Conservation (phyloP, 768 basidiomycete species). For the Coprinellus aureogranulatus region DNA sequence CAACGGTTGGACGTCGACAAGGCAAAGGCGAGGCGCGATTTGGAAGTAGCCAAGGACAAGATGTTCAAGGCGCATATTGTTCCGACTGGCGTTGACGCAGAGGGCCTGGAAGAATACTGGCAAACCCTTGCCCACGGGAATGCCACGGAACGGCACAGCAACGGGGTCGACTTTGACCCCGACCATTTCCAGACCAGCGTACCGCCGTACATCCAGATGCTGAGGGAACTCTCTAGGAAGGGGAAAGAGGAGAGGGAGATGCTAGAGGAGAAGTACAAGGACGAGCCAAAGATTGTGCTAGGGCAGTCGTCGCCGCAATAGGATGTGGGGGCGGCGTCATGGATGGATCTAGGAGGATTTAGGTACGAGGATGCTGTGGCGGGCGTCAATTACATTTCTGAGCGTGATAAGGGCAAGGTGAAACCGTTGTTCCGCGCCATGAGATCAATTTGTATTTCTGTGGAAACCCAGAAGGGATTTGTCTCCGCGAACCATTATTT, state of each 20-base stretch:
- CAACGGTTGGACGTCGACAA: slow-evolving; percentile 32
- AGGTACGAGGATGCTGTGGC: no score
- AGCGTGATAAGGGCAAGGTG: not conserved
- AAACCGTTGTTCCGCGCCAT: not conserved
- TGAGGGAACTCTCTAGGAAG: slow-evolving; percentile 46
- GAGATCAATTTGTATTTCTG: slow-evolving; percentile 4
- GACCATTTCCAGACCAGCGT: slow-evolving; percentile 34
- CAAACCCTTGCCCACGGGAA: slow-evolving; percentile 40
- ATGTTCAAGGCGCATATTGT: slow-evolving; percentile 46
- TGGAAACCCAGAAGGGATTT: not conserved
- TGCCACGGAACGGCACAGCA: slow-evolving; percentile 23
- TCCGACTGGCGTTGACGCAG: slow-evolving; percentile 46
- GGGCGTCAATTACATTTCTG: not conserved
- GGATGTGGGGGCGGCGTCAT: no score
- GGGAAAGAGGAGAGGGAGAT: slow-evolving; percentile 42
- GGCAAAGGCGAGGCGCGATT: slow-evolving; percentile 33
- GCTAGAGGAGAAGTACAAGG: slow-evolving; percentile 35
- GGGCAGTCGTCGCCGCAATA: slow-evolving; percentile 11
- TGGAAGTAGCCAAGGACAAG: slow-evolving; percentile 35
- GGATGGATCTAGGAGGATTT: no score
- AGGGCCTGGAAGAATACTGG: slow-evolving; percentile 48
- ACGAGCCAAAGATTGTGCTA: slow-evolving; percentile 45
- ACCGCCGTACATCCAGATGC: slow-evolving; percentile 29
- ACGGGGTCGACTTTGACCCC: slow-evolving; percentile 19
- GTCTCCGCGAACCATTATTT: not conserved